Base-by-base conservation (phyloP, 2,329 filamentous ascomycete genomes). In the Pseudogymnoascus sp. region DNA sequence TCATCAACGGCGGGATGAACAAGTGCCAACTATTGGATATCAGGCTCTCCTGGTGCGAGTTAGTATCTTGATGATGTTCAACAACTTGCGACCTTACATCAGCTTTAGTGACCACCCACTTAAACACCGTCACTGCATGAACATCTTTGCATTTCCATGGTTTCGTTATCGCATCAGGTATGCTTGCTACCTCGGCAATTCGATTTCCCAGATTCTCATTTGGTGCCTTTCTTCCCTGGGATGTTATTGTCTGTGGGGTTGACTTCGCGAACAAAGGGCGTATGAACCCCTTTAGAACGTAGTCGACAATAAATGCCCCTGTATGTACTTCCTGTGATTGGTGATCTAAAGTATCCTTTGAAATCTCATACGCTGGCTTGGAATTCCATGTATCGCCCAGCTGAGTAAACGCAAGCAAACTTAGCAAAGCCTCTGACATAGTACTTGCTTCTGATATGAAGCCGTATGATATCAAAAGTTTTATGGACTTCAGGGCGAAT, bases 1-100 rank as follows among this genome's bases (percentile, higher is more conserved):
- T 83, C 4, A 93, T 78, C 3, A 93, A 76, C 0, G 88, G 85
- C 1, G 90, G 90, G 1, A 87, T 81, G 64, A 88, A 83, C 6
- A 90, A 76, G 2, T 85, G 84, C 87, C 89, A 93, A 68, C 86
- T 76, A 10, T 78, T 72, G 66, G 81, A 75, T 8, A 89, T 74
- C 6, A 80, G 71, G 1, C 70, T 36, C 60, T 72, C 67, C 79
- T 83, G 68, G 57, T 64, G n/a, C 21, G 34, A 26, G 36, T 64
- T 26, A 62, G 63, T 36, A 64, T 21, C 8, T 16, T 40, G n/a
- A 16, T 26, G n/a, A n/a, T 36, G 51, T 60, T 36, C 59, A 54
- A 68, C 69, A 21, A 73, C 80, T 72, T 40, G 12, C 12, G 59
- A 18, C 4, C 39, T 61, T 69, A 84, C 81, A 63, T 84, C 77